Evolutionary conservation across 1,139 yeast species (phyloP).

Genomic region (Pichia kudriavzevii): DNA sequence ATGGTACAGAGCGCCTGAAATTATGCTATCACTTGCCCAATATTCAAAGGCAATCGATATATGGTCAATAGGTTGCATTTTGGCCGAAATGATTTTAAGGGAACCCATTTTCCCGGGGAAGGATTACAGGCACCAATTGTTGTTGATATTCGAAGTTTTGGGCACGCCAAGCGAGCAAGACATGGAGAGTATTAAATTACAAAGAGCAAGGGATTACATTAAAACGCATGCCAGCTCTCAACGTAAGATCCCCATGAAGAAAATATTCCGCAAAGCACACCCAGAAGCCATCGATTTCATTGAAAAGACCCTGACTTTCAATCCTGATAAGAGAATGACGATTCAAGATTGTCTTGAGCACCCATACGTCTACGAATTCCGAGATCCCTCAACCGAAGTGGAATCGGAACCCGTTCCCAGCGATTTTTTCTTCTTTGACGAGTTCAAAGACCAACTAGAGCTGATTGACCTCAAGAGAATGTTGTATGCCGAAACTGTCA

Average conservation of each 20-base stretch:
- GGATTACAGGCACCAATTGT: constrained; percentile 86
- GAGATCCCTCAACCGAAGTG: constrained; percentile 82
- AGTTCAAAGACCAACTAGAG: constrained; percentile 54
- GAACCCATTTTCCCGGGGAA: constrained; percentile 90
- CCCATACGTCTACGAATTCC: constrained; percentile 73
- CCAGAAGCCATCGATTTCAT: constrained; percentile 74
- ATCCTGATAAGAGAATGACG: constrained; percentile 70
- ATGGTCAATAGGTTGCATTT: constrained; percentile 95
- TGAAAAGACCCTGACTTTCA: constrained; percentile 67
- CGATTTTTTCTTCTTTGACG: constrained; percentile 76
- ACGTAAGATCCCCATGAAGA: constrained; percentile 45
- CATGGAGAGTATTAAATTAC: constrained; percentile 68
- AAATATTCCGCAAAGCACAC: constrained; percentile 41
- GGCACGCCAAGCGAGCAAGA: constrained; percentile 89
- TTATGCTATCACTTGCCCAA: constrained; percentile 88
- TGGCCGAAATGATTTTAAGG: constrained; percentile 86
- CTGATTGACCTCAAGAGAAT: constrained; percentile 63
- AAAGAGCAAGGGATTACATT: constrained; percentile 82
- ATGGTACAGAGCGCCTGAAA: constrained; percentile 97
- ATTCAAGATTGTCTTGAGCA: constrained; percentile 78
- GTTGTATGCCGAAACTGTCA: constrained; percentile 53
- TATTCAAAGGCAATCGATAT: constrained; percentile 93
- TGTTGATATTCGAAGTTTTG: constrained; percentile 77
- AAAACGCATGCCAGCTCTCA: constrained; percentile 67
- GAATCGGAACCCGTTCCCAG: constrained; percentile 63